Conservation (phyloP, 2,329 filamentous ascomycete genomes). For the Neocatenulostroma microsporum region DNA sequence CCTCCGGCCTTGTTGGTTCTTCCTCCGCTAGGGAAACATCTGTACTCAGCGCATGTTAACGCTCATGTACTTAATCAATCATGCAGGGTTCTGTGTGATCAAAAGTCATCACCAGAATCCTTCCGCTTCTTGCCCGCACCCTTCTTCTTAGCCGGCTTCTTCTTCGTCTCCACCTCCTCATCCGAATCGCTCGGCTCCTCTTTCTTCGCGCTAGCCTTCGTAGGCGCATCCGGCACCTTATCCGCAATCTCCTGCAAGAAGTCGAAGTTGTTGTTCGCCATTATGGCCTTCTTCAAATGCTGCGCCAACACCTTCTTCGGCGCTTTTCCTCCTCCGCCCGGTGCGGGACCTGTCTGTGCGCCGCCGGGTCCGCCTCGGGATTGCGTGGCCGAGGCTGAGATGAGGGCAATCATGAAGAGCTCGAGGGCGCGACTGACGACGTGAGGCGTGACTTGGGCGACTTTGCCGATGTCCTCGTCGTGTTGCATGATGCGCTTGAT, state of each 20-base stretch:
- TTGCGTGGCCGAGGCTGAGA: constrained; percentile 77
- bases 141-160: constrained; percentile 13
- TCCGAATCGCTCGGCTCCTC: constrained; percentile 22
- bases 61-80: too few relatives aligned
- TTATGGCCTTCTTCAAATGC: constrained; percentile 86
- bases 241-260: constrained; percentile 85
- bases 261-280: constrained; percentile 85
- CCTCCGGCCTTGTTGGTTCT: too few relatives aligned
- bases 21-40: too few relatives aligned
- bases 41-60: too few relatives aligned
- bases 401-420: constrained; percentile 93
- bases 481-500: constrained; percentile 99
- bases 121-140: constrained; percentile 20
- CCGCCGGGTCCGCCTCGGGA: constrained; percentile 51
- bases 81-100: too few relatives aligned
- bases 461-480: constrained; percentile 96
- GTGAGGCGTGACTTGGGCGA: constrained; percentile 93
- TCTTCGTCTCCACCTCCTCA: constrained; percentile 19
- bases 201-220: constrained; percentile 39
- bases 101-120: constrained; percentile 23
- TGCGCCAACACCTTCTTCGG: constrained; percentile 83
- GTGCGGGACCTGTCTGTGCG: constrained; percentile 8
- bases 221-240: constrained; percentile 64
- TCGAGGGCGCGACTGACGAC: constrained; percentile 83
- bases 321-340: constrained; percentile 17